A percentile compares a stretch with the other conserved stretches of the same genome.
phyloP scores from a whole-genome alignment of 805 yeast species.

The Nakazawaea laoshanensis region DNA sequence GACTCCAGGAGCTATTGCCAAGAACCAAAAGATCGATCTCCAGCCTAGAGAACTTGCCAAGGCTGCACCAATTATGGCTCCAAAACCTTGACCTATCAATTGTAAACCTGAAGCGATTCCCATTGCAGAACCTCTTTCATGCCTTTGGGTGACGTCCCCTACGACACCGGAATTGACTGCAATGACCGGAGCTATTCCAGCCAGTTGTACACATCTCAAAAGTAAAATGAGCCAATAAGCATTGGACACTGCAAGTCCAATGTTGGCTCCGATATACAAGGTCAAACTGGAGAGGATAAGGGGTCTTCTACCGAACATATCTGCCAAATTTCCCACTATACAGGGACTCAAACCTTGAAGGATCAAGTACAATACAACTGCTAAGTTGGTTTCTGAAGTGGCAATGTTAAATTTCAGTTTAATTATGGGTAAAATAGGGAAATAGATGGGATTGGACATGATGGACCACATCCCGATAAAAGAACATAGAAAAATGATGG shows the following conservation, averaged over 20 bases:
- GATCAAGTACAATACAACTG: constrained; percentile 61
- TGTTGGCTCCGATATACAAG: constrained; percentile 44
- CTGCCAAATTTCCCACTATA: constrained; percentile 53
- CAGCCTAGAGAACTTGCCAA: constrained; percentile 44
- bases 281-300: constrained; percentile 38
- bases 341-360: constrained; percentile 67
- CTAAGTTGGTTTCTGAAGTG: constrained; percentile 45
- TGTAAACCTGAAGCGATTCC: constrained; percentile 54
- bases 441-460: constrained; percentile 59
- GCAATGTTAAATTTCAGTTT: constrained; percentile 40
- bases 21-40: constrained; percentile 62
- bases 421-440: constrained; percentile 56
- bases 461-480: constrained; percentile 57
- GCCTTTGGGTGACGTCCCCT: constrained; percentile 54
- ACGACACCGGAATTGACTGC: constrained; percentile 57
- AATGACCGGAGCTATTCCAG: constrained; percentile 63
- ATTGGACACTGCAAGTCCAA: constrained; percentile 47
- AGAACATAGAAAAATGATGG: constrained; percentile 32
- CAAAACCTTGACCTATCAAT: constrained; percentile 60
- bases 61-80: constrained; percentile 50
- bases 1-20: constrained; percentile 52
- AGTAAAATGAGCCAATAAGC: constrained; percentile 47
- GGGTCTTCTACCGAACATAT: constrained; percentile 59
- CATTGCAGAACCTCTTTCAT: constrained; percentile 54
- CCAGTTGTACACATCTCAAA: constrained; percentile 62